These are phyloP conservation scores for Arthroderma uncinatum DNA, from an alignment of 2,329 filamentous ascomycete species.

Conservation along the genomic window DNA sequence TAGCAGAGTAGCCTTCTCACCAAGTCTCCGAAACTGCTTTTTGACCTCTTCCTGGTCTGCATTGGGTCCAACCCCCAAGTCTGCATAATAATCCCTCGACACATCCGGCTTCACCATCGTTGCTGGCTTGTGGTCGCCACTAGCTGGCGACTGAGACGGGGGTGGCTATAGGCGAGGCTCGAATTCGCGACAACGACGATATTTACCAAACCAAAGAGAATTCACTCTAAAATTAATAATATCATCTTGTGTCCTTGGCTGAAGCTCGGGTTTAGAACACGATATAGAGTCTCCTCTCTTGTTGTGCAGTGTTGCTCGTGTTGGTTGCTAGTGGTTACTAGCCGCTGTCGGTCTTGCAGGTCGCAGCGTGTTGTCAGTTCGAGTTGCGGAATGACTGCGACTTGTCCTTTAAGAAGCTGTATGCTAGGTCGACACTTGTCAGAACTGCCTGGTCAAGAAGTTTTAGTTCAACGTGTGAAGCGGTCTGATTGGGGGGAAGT, in stretches of 20 bases:
- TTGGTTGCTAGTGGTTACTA: background rate
- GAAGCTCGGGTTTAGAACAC: background rate
- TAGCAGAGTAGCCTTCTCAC: conserved; percentile 35
- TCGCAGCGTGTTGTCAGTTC: background rate
- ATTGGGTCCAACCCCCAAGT: conserved; percentile 59
- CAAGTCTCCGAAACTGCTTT: conserved; percentile 75
- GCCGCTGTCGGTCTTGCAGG: background rate
- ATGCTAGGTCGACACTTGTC: background rate
- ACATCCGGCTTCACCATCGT: conserved; percentile 57
- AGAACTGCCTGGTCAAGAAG: background rate
- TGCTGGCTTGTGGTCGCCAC: background rate
- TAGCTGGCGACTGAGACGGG: background rate
- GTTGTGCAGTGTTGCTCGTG: too few relatives aligned
- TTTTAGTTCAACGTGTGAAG: background rate
- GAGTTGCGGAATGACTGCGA: background rate
- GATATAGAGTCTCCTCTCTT: background rate
- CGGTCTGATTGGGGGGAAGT: conserved; percentile 5
- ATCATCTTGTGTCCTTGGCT: background rate
- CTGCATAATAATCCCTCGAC: conserved; percentile 70
- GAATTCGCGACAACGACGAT: background rate
- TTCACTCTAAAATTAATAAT: background rate
- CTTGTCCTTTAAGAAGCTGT: background rate
- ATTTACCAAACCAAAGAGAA: background rate
- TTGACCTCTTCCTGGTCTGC: conserved; percentile 67
- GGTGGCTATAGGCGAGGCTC: background rate